Evolutionary conservation across 73 alveolate genomes (phyloP), one percentile per base, ranked within the genome.

Genomic region (Paramecium bursaria): DNA sequence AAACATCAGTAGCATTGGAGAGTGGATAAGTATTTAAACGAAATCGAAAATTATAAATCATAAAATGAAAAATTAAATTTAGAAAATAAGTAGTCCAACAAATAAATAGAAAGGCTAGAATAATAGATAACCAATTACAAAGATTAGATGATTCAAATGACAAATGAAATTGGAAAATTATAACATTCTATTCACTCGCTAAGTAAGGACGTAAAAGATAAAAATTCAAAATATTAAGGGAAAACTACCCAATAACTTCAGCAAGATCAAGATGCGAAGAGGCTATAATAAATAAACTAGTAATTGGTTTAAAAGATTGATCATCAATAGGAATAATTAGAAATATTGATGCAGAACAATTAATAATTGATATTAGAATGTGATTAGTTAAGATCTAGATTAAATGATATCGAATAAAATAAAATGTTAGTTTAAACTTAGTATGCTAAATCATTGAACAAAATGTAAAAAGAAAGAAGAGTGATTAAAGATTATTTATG

Each of bases 401-500:
- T 60, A 5, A 44, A 29, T 11, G 79, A 60, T 31, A 31, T 21
- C 19, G 50, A 60, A 60, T 31, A 33, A 14, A 26, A 31, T 11
- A 60, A 60, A 60, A 3, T 30, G 9, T 31, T 30, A 19, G 53
- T 60, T 19, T 26, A 60, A 60, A 60, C 29, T 60, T 30, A 26
- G 25, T 30, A 30, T 31, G 79, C 79, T 5, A 60, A 60, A 14
- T 60, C 79, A 17, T 15, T 60, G 17, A 60, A 33, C 35, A 60
- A 60, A 33, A 21, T 60, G 22, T 17, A 60, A 17, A 53, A 60
- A 33, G 79, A 60, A 60, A 60, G 79, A 21, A 60, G 35, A 33
- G 53, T 60, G 13, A 60, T 60, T 14, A 60, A 60, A 15, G 79
- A 60, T 9, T 60, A 60, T 60, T 60, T 60, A 60, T 60, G 79